Percentiles rank a stretch among this genome's conserved stretches.
These are phyloP conservation scores for Fabrea salina DNA, from an alignment of 169 alveolate genomes.

Conservation along the genomic window DNA sequence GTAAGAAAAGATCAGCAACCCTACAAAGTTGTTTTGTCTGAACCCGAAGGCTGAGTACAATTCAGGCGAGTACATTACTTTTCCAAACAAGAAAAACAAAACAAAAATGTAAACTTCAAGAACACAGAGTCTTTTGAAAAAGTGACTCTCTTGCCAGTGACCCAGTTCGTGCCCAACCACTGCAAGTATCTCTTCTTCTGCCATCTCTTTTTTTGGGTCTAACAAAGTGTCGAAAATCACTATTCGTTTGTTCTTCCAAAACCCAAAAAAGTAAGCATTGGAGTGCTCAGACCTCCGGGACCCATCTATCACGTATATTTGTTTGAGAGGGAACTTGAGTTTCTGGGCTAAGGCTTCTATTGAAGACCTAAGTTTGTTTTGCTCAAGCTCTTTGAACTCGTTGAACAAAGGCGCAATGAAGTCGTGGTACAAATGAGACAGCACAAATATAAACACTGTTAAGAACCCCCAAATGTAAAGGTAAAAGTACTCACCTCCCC, in stretches of 20 bases:
- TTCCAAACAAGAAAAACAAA: constrained; percentile 73
- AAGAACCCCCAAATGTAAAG: constrained; percentile 79
- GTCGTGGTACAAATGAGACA: constrained; percentile 80
- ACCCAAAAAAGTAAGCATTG: constrained; percentile 95
- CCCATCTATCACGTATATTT: constrained; percentile 91
- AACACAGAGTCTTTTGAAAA: constrained; percentile 43
- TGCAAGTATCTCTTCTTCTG: constrained; percentile 88
- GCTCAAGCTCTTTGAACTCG: constrained; percentile 88
- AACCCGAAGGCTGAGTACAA: constrained; percentile 85
- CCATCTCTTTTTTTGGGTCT: constrained; percentile 50
- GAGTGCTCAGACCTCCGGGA: constrained; percentile 91
- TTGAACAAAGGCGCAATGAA: constrained; percentile 92
- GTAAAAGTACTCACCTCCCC: constrained; percentile 91
- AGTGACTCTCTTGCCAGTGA: constrained; percentile 67
- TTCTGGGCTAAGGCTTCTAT: constrained; percentile 78
- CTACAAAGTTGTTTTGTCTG: constrained; percentile 67
- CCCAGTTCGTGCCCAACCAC: constrained; percentile 88
- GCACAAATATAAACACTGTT: constrained; percentile 67
- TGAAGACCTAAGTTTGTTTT: constrained; percentile 78
- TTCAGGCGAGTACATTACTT: constrained; percentile 61
- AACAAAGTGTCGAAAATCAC: constrained; percentile 92
- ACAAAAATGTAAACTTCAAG: constrained; percentile 60
- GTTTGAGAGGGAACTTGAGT: constrained; percentile 86
- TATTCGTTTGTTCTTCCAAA: constrained; percentile 90
- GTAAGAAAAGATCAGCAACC: constrained; percentile 53